Percentiles rank a stretch among this genome's conserved stretches.
These are phyloP conservation scores for Mycena metata DNA, from an alignment of 768 basidiomycete genomes.

Conservation along the genomic window DNA sequence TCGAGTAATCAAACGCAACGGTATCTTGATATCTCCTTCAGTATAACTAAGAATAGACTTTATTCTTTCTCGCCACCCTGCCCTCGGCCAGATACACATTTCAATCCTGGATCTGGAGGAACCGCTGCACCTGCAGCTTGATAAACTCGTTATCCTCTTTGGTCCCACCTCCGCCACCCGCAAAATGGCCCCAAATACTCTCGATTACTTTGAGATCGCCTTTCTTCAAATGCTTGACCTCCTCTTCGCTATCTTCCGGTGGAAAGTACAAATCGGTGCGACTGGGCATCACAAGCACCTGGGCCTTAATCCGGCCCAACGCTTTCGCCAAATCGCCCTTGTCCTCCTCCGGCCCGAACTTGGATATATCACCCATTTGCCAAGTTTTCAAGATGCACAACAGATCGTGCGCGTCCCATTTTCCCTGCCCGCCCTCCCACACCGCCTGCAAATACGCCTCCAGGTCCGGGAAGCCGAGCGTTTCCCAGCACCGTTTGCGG, in stretches of 20 bases:
- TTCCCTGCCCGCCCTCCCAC: slow-evolving; percentile 16
- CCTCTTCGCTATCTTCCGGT: slow-evolving; percentile 34
- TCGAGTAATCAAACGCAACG: no score
- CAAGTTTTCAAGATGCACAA: slow-evolving; percentile 28
- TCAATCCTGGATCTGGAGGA: slow-evolving; percentile 3
- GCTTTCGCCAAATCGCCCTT: slow-evolving; percentile 35
- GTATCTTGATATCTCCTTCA: no score
- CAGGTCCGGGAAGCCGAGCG: slow-evolving; percentile 25
- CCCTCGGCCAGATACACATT: no score
- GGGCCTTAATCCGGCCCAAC: slow-evolving; percentile 28
- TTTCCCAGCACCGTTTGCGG: slow-evolving; percentile 32
- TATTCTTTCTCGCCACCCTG: no score
- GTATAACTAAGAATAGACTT: no score
- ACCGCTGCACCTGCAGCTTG: slow-evolving; percentile 21
- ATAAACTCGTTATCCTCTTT: slow-evolving; percentile 35
- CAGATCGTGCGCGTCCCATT: slow-evolving; percentile 31
- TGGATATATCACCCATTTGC: slow-evolving; percentile 35
- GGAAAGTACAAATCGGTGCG: slow-evolving; percentile 34
- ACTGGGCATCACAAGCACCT: slow-evolving; percentile 34
- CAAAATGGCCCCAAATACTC: slow-evolving; percentile 37
- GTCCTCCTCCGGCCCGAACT: slow-evolving; percentile 33
- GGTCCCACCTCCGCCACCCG: slow-evolving; percentile 32
- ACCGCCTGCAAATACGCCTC: slow-evolving; percentile 24
- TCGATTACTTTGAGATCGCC: slow-evolving; percentile 34
- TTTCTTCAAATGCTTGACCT: slow-evolving; percentile 31